These are phyloP conservation scores for Fusarium praegraminearum DNA, from an alignment of 2,329 filamentous ascomycete species.

Conservation along the genomic window DNA sequence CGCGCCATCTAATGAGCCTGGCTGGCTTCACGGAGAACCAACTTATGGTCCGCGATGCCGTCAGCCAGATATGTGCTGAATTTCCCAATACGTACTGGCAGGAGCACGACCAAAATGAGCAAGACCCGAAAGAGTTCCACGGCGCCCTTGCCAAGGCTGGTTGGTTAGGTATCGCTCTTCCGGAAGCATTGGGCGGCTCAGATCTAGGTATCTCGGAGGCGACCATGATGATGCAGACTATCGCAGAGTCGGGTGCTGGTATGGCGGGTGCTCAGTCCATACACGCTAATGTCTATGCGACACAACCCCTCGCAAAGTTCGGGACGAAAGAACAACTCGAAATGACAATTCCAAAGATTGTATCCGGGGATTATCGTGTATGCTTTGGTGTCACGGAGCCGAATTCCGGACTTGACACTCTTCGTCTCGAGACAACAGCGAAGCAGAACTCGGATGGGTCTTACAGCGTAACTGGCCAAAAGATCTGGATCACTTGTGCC, in stretches of 20 bases:
- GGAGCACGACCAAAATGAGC: constrained; percentile 75
- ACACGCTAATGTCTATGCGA: constrained; percentile 78
- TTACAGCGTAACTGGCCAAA: constrained; percentile 80
- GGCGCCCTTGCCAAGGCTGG: constrained; percentile 78
- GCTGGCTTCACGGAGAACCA: constrained; percentile 80
- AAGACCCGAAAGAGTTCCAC: constrained; percentile 82
- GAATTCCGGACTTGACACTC: constrained; percentile 81
- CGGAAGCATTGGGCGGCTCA: constrained; percentile 78
- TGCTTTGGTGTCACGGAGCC: constrained; percentile 92
- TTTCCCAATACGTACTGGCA: constrained; percentile 85
- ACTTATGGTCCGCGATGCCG: constrained; percentile 76
- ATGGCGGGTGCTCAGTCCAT: constrained; percentile 77
- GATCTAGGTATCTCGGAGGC: constrained; percentile 84
- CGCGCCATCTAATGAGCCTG: constrained; percentile 72
- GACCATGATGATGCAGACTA: constrained; percentile 89
- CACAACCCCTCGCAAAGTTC: constrained; percentile 80
- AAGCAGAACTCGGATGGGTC: constrained; percentile 63
- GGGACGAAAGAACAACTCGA: constrained; percentile 73
- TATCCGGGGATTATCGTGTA: constrained; percentile 76
- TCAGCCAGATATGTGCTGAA: constrained; percentile 74
- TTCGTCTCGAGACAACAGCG: constrained; percentile 76
- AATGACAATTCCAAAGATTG: constrained; percentile 75
- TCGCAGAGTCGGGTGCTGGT: constrained; percentile 81
- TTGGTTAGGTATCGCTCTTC: constrained; percentile 85
- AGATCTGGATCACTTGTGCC: constrained; percentile 90